Evolutionary conservation across 192 early-diverging fungal species (phyloP).

Genomic region (Diversispora eburnea): DNA sequence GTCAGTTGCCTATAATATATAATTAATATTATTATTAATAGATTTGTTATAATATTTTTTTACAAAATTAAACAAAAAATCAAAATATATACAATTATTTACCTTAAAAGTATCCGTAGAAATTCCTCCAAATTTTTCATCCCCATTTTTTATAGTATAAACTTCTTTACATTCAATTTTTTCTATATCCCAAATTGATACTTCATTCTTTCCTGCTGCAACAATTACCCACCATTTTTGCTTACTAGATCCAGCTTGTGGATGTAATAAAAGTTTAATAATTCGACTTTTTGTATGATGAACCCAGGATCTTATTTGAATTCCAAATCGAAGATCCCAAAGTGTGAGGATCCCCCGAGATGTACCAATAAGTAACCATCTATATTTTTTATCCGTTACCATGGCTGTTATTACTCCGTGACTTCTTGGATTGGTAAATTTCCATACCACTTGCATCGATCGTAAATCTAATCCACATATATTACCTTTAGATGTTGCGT

Average conservation of each 20-base stretch:
- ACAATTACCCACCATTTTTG: constrained; percentile 49
- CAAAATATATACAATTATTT: constrained; percentile 35
- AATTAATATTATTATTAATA: not conserved
- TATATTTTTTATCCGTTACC: constrained; percentile 54
- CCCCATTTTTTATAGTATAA: constrained; percentile 57
- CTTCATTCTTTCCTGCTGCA: constrained; percentile 67
- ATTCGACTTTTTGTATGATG: constrained; percentile 69
- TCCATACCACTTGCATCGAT: constrained; percentile 67
- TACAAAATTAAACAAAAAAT: not conserved
- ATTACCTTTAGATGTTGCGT: constrained; percentile 66
- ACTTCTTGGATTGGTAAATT: constrained; percentile 49
- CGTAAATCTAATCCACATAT: constrained; percentile 71
- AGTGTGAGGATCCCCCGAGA: constrained; percentile 71
- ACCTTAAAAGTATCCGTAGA: constrained; percentile 50
- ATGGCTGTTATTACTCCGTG: constrained; percentile 67
- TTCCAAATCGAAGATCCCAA: constrained; percentile 75
- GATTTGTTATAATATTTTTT: not conserved
- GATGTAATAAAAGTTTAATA: constrained; percentile 49
- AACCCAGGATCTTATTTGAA: constrained; percentile 67
- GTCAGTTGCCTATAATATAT: constrained; percentile 30
- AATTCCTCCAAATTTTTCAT: constrained; percentile 45
- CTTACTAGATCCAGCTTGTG: constrained; percentile 41
- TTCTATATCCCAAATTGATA: constrained; percentile 81
- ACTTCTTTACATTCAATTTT: constrained; percentile 65
- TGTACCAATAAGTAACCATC: constrained; percentile 73